Evolutionary conservation across 345 rosid species (phyloP), one percentile per base, ranked within the genome.

Genomic region (Linum lewisii): DNA sequence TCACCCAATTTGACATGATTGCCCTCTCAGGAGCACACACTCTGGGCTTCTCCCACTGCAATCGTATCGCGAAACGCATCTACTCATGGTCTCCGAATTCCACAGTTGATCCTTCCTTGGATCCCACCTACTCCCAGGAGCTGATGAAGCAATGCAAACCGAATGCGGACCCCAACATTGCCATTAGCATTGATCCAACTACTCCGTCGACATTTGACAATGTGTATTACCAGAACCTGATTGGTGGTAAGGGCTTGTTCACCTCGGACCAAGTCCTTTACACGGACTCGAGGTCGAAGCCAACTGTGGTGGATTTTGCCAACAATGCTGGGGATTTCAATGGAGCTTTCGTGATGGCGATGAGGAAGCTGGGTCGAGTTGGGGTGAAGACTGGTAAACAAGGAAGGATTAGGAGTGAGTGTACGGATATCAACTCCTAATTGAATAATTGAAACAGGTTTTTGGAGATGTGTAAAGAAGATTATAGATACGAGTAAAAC

Each of bases 21-120:
- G 72, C 67, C 0, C 72, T 68, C 15, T 68, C 72, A 15, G 72
- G 62, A 7, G 67, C 72, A 20, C 72, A 69, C 60, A 69, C 72
- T 19, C 57, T 68, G 24, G 72, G 72, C 26, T 68, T 68, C 67
- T 68, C 67, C 19, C 67, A 68, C 54, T 68, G 72, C 34, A 47
- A 16, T 62, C 55, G 66, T 7, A 56, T 68, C 51, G 36, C 67
- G 54, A 42, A 21, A 32, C 23, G 72, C 23, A 36, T 68, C 36
- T 63, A 69, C 64, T 37, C 52, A 24, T 69, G 38, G n/a, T 42
- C 44, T 20, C 32, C 55, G 54, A 21, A 25, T 29, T 61, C 14
- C 23, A 34, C 3, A 7, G 60, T 63, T 0, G 72, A 69, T 53
- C 72, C 64, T 26, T 25, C 68, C 1, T 53, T 69, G 36, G 18